Conservation (phyloP, 1,284 basidiomycete genomes). For the Pseudozyma pruni region DNA sequence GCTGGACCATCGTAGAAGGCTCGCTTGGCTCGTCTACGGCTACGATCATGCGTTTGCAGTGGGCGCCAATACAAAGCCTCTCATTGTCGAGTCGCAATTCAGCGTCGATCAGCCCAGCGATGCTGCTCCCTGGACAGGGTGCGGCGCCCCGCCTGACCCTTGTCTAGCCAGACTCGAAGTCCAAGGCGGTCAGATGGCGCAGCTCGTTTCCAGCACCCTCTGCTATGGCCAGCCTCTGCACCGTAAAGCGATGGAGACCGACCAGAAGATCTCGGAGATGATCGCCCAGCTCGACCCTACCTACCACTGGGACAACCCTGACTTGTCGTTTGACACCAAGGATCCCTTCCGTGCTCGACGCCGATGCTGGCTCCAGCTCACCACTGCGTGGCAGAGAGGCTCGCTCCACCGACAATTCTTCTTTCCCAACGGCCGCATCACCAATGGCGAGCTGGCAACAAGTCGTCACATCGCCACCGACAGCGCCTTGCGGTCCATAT, state of each 20-base stretch:
- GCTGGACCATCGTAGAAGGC: slow-evolving; percentile 39
- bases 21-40: slow-evolving; percentile 50
- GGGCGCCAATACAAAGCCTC: slow-evolving; percentile 40
- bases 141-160: slow-evolving; percentile 36
- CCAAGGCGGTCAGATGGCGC: slow-evolving; percentile 35
- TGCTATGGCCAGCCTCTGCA: slow-evolving; percentile 44
- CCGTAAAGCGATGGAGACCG: slow-evolving; percentile 46
- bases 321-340: slow-evolving; percentile 27
- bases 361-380: slow-evolving; percentile 39
- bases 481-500: slow-evolving; percentile 34
- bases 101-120: slow-evolving; percentile 48
- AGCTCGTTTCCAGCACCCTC: slow-evolving; percentile 36
- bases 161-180: slow-evolving; percentile 33
- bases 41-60: slow-evolving; percentile 49
- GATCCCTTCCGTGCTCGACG: slow-evolving; percentile 44
- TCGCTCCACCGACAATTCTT: slow-evolving; percentile 42
- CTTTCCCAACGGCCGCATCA: slow-evolving; percentile 50
- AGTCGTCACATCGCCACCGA: slow-evolving; percentile 43
- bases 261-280: slow-evolving; percentile 23
- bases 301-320: slow-evolving; percentile 29
- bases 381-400: slow-evolving; percentile 40
- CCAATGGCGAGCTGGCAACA: slow-evolving; percentile 42
- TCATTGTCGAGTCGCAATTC: slow-evolving; percentile 49
- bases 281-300: slow-evolving; percentile 22
- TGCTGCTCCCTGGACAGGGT: slow-evolving; percentile 28